phyloP scores from a whole-genome alignment of 2,329 filamentous ascomycete genomes.

The Colletotrichum truncatum region DNA sequence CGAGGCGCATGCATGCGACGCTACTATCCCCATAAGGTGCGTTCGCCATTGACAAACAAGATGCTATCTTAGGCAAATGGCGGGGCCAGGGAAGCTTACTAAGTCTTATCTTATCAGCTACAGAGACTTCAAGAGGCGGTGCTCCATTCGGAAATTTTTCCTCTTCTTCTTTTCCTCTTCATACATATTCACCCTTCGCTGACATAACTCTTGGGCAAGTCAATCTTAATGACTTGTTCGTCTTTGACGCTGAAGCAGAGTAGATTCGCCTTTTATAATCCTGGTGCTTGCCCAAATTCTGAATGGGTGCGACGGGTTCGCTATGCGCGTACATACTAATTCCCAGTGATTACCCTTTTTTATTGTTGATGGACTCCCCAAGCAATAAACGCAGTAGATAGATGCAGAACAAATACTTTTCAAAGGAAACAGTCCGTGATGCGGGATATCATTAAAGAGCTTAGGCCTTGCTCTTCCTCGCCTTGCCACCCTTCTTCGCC shows the following conservation, averaged over 20 bases:
- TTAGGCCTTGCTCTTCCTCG: slow-evolving; percentile 48
- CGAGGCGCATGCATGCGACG: too few species aligned
- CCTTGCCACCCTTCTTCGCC: slow-evolving; percentile 37
- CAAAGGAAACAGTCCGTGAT: slow-evolving; percentile 2
- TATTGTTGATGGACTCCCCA: slow-evolving; percentile 5
- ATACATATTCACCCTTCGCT: slow-evolving; percentile 57
- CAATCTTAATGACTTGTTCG: slow-evolving; percentile 53
- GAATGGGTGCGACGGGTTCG: slow-evolving; percentile 66
- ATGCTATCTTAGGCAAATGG: too few species aligned
- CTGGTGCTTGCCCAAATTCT: slow-evolving; percentile 55
- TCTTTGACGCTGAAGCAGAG: slow-evolving; percentile 62
- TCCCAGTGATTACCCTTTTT: not conserved
- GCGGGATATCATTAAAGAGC: slow-evolving; percentile 27
- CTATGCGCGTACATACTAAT: slow-evolving; percentile 65
- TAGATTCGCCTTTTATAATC: slow-evolving; percentile 67
- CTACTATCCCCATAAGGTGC: too few species aligned
- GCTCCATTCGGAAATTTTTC: slow-evolving; percentile 11
- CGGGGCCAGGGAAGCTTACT: slow-evolving; percentile 5
- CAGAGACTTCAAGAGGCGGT: not conserved
- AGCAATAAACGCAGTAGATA: not conserved
- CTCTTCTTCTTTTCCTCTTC: slow-evolving; percentile 44
- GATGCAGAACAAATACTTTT: slow-evolving; percentile 4
- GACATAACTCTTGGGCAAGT: slow-evolving; percentile 46
- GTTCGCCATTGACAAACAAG: not conserved
- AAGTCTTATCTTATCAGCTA: slow-evolving; percentile 27